Base-by-base conservation (phyloP, 176 grass and related monocot species). In the Eleusine indica region DNA sequence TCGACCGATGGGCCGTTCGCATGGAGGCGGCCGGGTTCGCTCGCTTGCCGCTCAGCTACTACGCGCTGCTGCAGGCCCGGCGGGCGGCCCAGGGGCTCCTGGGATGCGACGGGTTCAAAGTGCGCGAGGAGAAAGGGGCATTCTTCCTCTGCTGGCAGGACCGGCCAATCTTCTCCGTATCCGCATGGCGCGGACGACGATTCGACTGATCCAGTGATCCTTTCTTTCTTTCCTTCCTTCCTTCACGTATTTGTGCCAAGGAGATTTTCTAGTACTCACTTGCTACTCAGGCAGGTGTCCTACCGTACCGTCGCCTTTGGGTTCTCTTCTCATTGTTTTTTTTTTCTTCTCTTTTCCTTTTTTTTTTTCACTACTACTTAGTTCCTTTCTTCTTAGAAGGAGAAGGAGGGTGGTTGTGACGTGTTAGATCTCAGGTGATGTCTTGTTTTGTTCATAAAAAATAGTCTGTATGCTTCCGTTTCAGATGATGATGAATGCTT, bases 101-200 rank as follows among this genome's bases (percentile, higher is more conserved):
- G 6, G 86, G 84, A 0, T 92, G 91, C 86, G 86, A 92, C 42
- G 91, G 93, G 0, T 99, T 94, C 86, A 93, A 85, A 61, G 86
- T 99, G 21, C 83, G 89, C 0, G 89, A 94, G 66, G 93, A 96
- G 61, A 90, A 87, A 73, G 93, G 81, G 0, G 78, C 84, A 35
- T 89, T 96, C 89, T 89, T 92, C 84, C 90, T 99, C 6, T 99
- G 91, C 73, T 99, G 97, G 97, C 97, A 99, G 32, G 89, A 94
- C 38, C 89, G 93, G 9, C 44, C 97, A 0, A 90, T 99, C 71
- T 96, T 99, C 89, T 90, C 93, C 44, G 88, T 99, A 37, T 96
- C 97, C 15, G 75, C 97, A 0, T 99, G 97, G 97, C 91, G 89
- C 30, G 92, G 97, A 68, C 89, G 84, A 56, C 75, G 88, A 17